Evolutionary conservation across 306 rosid genomes (phyloP).

Genomic region (Glycine tomentella): DNA sequence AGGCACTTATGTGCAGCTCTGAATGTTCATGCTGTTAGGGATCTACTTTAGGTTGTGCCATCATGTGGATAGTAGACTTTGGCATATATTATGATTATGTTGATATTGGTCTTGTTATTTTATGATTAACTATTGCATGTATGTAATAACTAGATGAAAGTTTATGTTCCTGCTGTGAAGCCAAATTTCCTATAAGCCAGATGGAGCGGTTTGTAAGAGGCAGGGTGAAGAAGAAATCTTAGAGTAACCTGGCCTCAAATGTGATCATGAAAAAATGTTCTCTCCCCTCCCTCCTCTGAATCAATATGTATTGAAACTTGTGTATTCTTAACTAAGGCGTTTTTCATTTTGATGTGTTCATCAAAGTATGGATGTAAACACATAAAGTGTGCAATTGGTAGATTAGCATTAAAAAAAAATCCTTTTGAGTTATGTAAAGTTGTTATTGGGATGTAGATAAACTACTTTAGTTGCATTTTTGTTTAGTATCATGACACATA

Average conservation of each 20-base stretch:
- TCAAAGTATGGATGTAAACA: neutral
- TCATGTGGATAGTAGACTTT: conserved; percentile 43
- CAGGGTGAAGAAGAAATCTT: conserved; percentile 23
- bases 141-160: conserved; percentile 17
- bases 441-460: neutral
- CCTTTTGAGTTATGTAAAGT: neutral
- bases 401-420: too few relatives aligned
- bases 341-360: too few relatives aligned
- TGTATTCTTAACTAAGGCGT: too few relatives aligned
- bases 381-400: neutral
- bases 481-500: neutral
- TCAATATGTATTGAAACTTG: conserved; percentile 11
- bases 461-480: neutral
- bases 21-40: conserved; percentile 38
- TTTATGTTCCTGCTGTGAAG: conserved; percentile 1
- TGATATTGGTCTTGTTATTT: conserved; percentile 14
- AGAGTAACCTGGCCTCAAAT: too few relatives aligned
- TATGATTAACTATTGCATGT: conserved; percentile 18
- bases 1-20: conserved; percentile 47
- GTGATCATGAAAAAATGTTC: too few relatives aligned
- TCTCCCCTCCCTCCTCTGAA: neutral
- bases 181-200: neutral
- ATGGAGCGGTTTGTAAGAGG: neutral
- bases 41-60: conserved; percentile 37
- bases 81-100: conserved; percentile 23